A percentile compares a stretch with the other conserved stretches of the same genome.
These are phyloP conservation scores for Neocatenulostroma microsporum DNA, from an alignment of 2,329 filamentous ascomycete genomes.

Conservation along the genomic window DNA sequence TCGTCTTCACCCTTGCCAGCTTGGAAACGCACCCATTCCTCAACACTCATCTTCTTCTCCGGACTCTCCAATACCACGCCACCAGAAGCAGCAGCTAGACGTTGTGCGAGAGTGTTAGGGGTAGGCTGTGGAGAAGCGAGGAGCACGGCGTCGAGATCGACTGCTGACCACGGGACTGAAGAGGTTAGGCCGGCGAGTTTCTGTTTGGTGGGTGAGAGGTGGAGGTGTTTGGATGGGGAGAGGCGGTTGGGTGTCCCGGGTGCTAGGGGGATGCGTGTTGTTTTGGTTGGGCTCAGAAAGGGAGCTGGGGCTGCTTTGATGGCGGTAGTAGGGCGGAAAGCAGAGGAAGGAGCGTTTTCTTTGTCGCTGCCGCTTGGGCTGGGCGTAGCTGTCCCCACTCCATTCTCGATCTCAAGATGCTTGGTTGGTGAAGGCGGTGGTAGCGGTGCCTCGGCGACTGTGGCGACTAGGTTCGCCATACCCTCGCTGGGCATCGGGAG, in stretches of 20 bases:
- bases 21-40: slow-evolving; percentile 83
- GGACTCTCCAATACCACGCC: slow-evolving; percentile 57
- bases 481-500: slow-evolving; percentile 7
- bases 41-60: slow-evolving; percentile 85
- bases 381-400: slow-evolving; percentile 9
- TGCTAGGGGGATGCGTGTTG: slow-evolving; percentile 35
- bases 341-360: slow-evolving; percentile 29
- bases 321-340: slow-evolving; percentile 16
- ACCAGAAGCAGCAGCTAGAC: slow-evolving; percentile 41
- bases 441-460: slow-evolving; percentile 5
- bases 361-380: slow-evolving; percentile 32
- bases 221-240: slow-evolving; percentile 13
- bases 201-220: slow-evolving; percentile 36
- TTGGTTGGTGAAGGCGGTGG: slow-evolving; percentile 2
- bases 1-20: slow-evolving; percentile 72
- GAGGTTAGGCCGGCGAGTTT: slow-evolving; percentile 45
- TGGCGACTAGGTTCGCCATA: slow-evolving; percentile 9
- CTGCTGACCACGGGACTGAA: slow-evolving; percentile 58
- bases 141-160: slow-evolving; percentile 70
- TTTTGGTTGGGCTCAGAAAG: slow-evolving; percentile 25
- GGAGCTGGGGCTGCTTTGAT: slow-evolving; percentile 22
- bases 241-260: slow-evolving; percentile 31
- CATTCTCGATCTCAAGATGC: neutral
- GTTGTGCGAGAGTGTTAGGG: slow-evolving; percentile 17
- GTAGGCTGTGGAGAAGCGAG: slow-evolving; percentile 33